Evolutionary conservation across 306 rosid species (phyloP).

Genomic region (Fagus crenata): DNA sequence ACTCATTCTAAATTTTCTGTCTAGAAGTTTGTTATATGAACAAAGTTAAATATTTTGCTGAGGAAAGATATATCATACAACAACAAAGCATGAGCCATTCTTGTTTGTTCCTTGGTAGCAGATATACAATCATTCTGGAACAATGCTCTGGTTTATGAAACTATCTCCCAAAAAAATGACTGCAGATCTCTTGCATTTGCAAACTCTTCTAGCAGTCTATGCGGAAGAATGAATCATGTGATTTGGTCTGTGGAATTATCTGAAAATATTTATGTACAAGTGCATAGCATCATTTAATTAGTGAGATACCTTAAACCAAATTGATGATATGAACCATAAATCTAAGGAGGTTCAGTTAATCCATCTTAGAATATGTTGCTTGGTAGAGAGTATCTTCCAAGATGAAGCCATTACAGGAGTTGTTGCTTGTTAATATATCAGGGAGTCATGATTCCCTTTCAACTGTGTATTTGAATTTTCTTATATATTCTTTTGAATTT

Average conservation of each 20-base stretch:
- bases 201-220: neutral
- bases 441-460: constrained; percentile 4
- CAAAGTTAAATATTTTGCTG: neutral
- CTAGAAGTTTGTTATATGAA: too few relatives aligned
- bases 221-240: neutral
- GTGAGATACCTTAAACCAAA: neutral
- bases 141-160: too few relatives aligned
- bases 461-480: neutral
- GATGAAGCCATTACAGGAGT: too few relatives aligned
- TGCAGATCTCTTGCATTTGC: neutral
- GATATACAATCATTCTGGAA: neutral
- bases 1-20: too few relatives aligned
- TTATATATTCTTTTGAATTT: constrained; percentile 1
- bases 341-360: too few relatives aligned
- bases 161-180: too few relatives aligned
- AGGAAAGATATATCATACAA: neutral
- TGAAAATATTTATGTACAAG: neutral
- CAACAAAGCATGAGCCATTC: neutral
- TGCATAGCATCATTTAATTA: neutral
- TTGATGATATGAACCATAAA: neutral
- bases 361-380: too few relatives aligned
- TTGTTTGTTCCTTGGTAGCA: neutral
- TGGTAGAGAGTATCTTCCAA: too few relatives aligned
- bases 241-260: neutral
- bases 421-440: neutral